Evolutionary conservation across 345 rosid species (phyloP), one percentile per base, ranked within the genome.

Genomic region (Salix arbutifolia): DNA sequence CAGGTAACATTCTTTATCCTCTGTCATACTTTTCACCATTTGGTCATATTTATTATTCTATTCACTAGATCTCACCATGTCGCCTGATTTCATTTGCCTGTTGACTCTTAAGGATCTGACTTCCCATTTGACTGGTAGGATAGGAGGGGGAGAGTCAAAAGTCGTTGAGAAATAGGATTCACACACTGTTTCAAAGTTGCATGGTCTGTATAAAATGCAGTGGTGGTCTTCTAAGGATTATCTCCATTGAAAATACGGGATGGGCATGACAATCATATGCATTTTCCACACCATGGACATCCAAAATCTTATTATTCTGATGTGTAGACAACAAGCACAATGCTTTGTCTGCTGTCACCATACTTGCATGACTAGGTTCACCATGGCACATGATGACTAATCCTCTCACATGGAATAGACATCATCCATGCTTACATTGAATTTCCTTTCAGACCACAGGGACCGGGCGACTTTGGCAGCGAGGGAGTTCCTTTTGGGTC

Each of bases 401-500:
- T 72, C 48, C 48, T 38, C 76, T 65, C 35, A 28, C 23, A 62
- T 50, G 17, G 38, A 53, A 17, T 26, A 44, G 56, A 53, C 58
- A 53, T 14, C 21, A 16, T 6, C 70, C n/a, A 13, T 8, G n/a
- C 21, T 76, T 73, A n/a, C 58, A 23, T 66, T 35, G 30, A 70
- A 48, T 38, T 21, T 46, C 38, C 50, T 69, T 75, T 81, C 84
- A 88, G 92, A 65, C 67, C 75, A 69, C 85, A 86, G 73, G 90
- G 80, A 77, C 74, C 56, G 25, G 79, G 69, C 53, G 79, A 82
- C 58, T 42, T 82, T 3, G 83, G 75, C 18, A 75, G 65, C 46
- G 82, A 81, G 31, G 82, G 65, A 28, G 53, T 69, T 46, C 33
- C 67, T 28, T 76, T 71, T 46, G 79, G 87, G 33, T 73, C 77